Conservation (phyloP, 306 rosid species). For the Rosa multiflora region DNA sequence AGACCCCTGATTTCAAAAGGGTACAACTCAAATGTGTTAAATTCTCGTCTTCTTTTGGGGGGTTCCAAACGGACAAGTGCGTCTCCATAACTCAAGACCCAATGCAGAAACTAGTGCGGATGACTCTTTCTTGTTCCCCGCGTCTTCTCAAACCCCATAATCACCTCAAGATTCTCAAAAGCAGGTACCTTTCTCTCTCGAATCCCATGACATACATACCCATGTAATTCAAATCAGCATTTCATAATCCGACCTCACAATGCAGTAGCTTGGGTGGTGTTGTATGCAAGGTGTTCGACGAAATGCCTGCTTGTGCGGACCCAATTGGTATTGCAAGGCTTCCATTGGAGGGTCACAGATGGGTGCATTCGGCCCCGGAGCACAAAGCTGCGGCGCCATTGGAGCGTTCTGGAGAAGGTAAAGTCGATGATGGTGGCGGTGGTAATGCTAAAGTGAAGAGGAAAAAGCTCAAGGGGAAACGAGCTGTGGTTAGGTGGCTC, state of each 20-base stretch:
- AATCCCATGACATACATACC: not conserved
- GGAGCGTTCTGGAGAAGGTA: constrained; percentile 30
- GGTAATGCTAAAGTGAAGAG: constrained; percentile 46
- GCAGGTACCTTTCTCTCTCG: constrained; percentile 17
- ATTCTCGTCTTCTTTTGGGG: not conserved
- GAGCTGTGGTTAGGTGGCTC: constrained; percentile 90
- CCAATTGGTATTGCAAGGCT: not conserved
- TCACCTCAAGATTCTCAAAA: constrained; percentile 19
- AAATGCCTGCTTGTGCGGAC: constrained; percentile 31
- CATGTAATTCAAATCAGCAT: not conserved
- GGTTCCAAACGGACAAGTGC: not conserved
- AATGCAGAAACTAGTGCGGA: constrained; percentile 26
- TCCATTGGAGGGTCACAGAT: constrained; percentile 28
- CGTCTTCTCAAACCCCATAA: constrained; percentile 28
- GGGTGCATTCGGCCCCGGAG: constrained; percentile 52
- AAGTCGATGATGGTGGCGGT: constrained; percentile 14
- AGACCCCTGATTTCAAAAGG: not conserved
- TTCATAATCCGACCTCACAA: constrained; percentile 29
- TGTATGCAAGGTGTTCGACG: constrained; percentile 48
- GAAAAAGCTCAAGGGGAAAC: constrained; percentile 74
- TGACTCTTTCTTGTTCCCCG: constrained; percentile 36
- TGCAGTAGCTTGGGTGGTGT: constrained; percentile 48
- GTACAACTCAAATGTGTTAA: not conserved
- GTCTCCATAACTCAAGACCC: not conserved
- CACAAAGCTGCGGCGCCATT: constrained; percentile 37